These are phyloP conservation scores for Pyrus communis DNA, from an alignment of 306 rosid genomes.

Conservation along the genomic window DNA sequence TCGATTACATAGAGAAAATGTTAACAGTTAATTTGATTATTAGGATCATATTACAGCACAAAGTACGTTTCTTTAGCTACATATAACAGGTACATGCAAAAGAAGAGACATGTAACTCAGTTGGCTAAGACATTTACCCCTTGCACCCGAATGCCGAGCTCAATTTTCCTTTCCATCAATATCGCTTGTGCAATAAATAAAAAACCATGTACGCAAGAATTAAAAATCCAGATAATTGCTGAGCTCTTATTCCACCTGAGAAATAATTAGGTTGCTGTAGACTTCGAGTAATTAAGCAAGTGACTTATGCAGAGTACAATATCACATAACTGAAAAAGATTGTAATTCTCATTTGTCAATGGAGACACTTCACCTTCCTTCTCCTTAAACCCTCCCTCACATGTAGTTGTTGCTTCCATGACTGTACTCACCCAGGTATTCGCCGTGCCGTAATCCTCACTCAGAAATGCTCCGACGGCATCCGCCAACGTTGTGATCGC, in stretches of 20 bases:
- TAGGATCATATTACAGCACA: too few species aligned
- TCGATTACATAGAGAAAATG: too few species aligned
- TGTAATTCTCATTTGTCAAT: conserved; percentile 39
- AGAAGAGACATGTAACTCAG: too few species aligned
- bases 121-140: too few species aligned
- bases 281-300: conserved; percentile 11
- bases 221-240: background rate
- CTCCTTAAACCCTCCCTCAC: conserved; percentile 51
- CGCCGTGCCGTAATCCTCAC: conserved; percentile 22
- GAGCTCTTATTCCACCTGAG: background rate
- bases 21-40: too few species aligned
- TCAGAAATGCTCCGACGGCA: conserved; percentile 35
- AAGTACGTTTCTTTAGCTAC: too few species aligned
- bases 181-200: too few species aligned
- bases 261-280: background rate
- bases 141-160: too few species aligned
- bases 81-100: too few species aligned
- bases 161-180: too few species aligned
- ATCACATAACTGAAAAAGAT: conserved; percentile 49
- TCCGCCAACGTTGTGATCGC: conserved; percentile 28
- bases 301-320: conserved; percentile 46
- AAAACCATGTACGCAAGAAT: background rate
- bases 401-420: conserved; percentile 47
- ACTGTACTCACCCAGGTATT: conserved; percentile 37
- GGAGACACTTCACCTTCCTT: conserved; percentile 45